Base-by-base conservation (phyloP, 257 asterid species). In the Petunia axillaris region DNA sequence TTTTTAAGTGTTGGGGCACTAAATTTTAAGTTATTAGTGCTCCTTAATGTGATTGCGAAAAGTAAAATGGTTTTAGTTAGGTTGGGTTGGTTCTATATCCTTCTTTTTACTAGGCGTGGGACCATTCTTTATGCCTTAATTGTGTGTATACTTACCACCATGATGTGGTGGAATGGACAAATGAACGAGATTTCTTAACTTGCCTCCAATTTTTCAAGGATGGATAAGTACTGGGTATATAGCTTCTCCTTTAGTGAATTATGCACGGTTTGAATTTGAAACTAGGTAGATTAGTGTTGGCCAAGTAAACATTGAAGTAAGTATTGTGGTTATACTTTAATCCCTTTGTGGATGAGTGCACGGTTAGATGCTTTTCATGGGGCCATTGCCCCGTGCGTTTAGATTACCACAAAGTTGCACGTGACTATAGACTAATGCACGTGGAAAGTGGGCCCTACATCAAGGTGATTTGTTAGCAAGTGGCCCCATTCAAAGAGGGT, bases 361-460 rank as follows among this genome's bases (percentile, higher is more conserved):
- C 9, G 9, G 43, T 63, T 36, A 44, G 4, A 41, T 70, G 16
- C 76, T 70, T 25, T 10, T 70, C 16, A 46, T 9, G 41, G 57
- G 54, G 44, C 46, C 55, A 81, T 39, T 63, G 78, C 58, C 84
- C 85, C 82, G 87, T 84, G 89, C 84, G 85, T 41, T 83, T 76
- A 73, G 82, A 59, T 75, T 79, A 38, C 73, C 4, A 52, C 39
- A 58, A 59, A 52, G 5, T 40, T 44, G 77, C 86, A 79, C 82
- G 89, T 81, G 84, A 77, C 78, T 40, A 41, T 70, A 46, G 79
- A 65, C 35, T 53, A 10, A 39, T n/a, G 83, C 89, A 84, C 89
- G 88, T 84, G 88, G 55, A 3, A 4, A 15, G 70, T 78, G 85
- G 85, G 83, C 67, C 82, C 87, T 57, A 4, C 5, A 25, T 4